phyloP scores from a whole-genome alignment of 2,329 filamentous ascomycete genomes.

The Alternaria novae-zelandiae region DNA sequence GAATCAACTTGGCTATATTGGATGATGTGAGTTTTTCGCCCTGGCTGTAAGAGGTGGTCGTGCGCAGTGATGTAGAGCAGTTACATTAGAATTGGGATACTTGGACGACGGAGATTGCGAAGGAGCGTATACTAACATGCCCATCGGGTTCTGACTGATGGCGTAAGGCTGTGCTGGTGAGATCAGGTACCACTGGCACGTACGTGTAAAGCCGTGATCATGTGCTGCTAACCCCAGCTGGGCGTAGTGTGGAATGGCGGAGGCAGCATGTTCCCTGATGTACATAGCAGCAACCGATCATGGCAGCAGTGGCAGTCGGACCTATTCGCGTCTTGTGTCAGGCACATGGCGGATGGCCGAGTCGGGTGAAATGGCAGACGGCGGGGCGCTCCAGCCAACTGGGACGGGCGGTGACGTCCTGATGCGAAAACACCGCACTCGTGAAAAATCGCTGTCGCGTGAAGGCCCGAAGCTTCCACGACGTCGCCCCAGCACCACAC shows the following conservation, averaged over 20 bases:
- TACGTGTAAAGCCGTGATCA: neutral
- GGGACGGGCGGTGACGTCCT: constrained; percentile 24
- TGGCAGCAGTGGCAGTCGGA: neutral
- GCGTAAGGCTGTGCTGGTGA: neutral
- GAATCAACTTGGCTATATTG: neutral
- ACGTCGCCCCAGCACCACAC: constrained; percentile 9
- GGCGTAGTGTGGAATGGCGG: neutral
- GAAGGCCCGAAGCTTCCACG: constrained; percentile 18
- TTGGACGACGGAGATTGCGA: neutral
- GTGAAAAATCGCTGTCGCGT: constrained; percentile 25
- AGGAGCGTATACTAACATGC: neutral
- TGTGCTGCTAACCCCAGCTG: neutral
- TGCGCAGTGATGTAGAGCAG: neutral
- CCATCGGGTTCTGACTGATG: neutral
- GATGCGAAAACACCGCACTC: constrained; percentile 23
- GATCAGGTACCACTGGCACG: neutral
- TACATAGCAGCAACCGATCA: neutral
- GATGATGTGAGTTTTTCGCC: neutral
- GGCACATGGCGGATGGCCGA: neutral
- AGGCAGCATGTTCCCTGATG: neutral
- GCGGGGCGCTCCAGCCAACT: constrained; percentile 16
- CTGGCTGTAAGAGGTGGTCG: neutral
- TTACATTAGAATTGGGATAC: neutral
- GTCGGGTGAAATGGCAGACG: constrained; percentile 7
- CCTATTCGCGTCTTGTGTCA: neutral